Evolutionary conservation across 257 asterid genomes (phyloP).

Genomic region (Capsicum rhomboideum): DNA sequence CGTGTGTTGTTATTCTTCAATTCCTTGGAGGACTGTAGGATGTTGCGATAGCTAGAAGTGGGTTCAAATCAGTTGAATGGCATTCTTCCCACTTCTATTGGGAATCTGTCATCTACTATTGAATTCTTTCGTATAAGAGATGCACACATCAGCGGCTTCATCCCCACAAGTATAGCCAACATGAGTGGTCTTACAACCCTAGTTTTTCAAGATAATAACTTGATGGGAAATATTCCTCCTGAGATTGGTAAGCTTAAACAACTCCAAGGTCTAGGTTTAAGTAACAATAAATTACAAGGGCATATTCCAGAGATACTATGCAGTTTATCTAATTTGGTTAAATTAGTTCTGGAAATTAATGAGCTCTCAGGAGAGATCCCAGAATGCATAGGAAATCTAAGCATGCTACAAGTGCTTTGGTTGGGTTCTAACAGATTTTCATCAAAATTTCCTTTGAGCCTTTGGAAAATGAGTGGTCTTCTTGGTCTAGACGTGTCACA

Average conservation of each 20-base stretch:
- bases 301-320: slow-evolving; percentile 17
- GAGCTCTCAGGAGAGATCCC: too few species aligned
- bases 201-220: slow-evolving; percentile 6
- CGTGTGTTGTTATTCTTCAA: slow-evolving; percentile 9
- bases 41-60: slow-evolving; percentile 7
- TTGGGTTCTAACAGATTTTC: too few species aligned
- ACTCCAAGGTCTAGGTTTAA: slow-evolving; percentile 9
- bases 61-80: slow-evolving; percentile 17
- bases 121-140: slow-evolving; percentile 8
- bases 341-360: not conserved
- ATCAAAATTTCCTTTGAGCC: too few species aligned
- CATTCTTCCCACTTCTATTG: slow-evolving; percentile 18
- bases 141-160: slow-evolving; percentile 12
- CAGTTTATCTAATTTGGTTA: slow-evolving; percentile 12
- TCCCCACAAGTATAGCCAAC: slow-evolving; percentile 26
- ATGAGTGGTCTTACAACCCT: slow-evolving; percentile 18
- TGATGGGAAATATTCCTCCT: slow-evolving; percentile 19
- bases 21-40: slow-evolving; percentile 21
- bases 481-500: too few species aligned
- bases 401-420: too few species aligned
- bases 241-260: slow-evolving; percentile 2
- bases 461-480: too few species aligned
- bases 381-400: too few species aligned
- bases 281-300: slow-evolving; percentile 15
- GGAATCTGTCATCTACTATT: slow-evolving; percentile 16